A percentile compares a stretch with the other conserved stretches of the same genome.
Conservation (phyloP, 176 grass and related monocot species). For the Stipa capillata region DNA sequence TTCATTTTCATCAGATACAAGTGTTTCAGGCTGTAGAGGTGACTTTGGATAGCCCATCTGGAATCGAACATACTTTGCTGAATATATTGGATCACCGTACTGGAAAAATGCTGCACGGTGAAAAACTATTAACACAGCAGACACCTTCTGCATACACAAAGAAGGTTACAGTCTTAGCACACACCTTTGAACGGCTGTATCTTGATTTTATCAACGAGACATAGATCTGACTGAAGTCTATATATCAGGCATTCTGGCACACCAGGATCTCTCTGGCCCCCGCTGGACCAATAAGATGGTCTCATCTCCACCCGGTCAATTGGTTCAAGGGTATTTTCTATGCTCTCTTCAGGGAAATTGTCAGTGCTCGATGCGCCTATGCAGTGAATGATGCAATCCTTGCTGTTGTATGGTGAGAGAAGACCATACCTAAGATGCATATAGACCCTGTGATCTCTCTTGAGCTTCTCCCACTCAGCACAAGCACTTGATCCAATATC, state of each 20-base stretch:
- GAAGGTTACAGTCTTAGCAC: neutral
- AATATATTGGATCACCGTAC: constrained; percentile 46
- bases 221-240: constrained; percentile 28
- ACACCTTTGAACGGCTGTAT: constrained; percentile 58
- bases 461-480: neutral
- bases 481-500: constrained; percentile 7
- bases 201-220: constrained; percentile 49
- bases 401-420: neutral
- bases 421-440: constrained; percentile 19
- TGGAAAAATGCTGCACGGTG: constrained; percentile 55
- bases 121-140: neutral
- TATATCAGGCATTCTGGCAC: constrained; percentile 37
- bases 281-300: constrained; percentile 61
- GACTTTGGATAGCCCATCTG: constrained; percentile 48
- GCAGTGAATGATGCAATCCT: constrained; percentile 30
- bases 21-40: neutral
- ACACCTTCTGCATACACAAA: neutral
- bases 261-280: constrained; percentile 18
- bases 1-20: constrained; percentile 33
- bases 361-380: constrained; percentile 69
- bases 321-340: constrained; percentile 46
- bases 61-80: constrained; percentile 43
- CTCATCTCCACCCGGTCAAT: constrained; percentile 2
- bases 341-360: constrained; percentile 53
- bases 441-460: constrained; percentile 35